phyloP scores from a whole-genome alignment of 2,329 filamentous ascomycete genomes.

The Byssochlamys sp. region DNA sequence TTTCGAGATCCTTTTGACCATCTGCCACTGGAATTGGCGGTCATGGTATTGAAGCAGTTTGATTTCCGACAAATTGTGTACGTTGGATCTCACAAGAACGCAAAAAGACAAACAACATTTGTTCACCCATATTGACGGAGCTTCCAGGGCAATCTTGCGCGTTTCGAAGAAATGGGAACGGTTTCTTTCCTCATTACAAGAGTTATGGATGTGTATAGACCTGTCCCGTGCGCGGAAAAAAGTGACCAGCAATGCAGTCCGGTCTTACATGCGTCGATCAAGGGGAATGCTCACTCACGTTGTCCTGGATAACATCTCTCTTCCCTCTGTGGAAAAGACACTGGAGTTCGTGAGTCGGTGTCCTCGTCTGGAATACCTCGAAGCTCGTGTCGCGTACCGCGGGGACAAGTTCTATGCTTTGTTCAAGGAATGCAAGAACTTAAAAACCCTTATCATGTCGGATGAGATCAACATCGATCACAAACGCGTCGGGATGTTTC shows the following conservation, averaged over 20 bases:
- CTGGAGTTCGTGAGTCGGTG: slow-evolving; percentile 27
- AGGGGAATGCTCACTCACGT: slow-evolving; percentile 25
- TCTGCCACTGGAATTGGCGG: slow-evolving; percentile 46
- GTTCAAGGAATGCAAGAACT: slow-evolving; percentile 16
- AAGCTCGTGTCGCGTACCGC: slow-evolving; percentile 14
- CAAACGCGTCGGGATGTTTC: slow-evolving; percentile 15
- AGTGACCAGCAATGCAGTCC: slow-evolving; percentile 30
- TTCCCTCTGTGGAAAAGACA: slow-evolving; percentile 14
- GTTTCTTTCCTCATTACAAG: slow-evolving; percentile 39
- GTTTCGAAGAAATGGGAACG: slow-evolving; percentile 48
- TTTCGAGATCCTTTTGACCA: slow-evolving; percentile 41
- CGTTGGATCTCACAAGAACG: slow-evolving; percentile 4
- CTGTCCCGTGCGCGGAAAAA: slow-evolving; percentile 37
- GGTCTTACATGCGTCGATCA: slow-evolving; percentile 26
- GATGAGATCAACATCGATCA: slow-evolving; percentile 16
- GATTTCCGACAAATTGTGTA: slow-evolving; percentile 43
- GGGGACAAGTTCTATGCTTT: slow-evolving; percentile 15
- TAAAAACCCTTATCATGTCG: slow-evolving; percentile 19
- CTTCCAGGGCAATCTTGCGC: slow-evolving; percentile 36
- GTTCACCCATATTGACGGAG: slow-evolving; percentile 1
- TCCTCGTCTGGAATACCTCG: slow-evolving; percentile 22
- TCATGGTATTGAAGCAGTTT: slow-evolving; percentile 44
- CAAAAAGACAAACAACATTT: background rate
- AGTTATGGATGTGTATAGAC: slow-evolving; percentile 47
- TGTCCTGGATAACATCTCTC: slow-evolving; percentile 19